Evolutionary conservation across 2,329 filamentous ascomycete species (phyloP).

Genomic region (Verticillium albo-atrum): DNA sequence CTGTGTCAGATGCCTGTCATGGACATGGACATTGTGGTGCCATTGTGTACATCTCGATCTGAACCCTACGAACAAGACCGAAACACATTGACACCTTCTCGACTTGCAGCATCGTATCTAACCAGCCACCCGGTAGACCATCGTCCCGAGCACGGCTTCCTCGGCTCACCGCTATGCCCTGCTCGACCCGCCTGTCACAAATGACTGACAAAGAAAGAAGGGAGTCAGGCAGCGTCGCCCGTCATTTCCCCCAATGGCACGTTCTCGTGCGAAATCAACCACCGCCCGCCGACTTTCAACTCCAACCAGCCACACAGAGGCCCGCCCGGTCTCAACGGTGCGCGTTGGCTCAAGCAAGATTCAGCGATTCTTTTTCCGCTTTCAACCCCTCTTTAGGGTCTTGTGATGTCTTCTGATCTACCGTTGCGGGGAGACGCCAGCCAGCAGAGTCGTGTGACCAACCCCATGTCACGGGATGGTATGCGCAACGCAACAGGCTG

Average conservation of each 20-base stretch:
- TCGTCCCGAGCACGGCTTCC: neutral
- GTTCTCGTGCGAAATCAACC: neutral
- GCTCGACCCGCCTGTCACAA: neutral
- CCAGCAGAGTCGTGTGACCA: constrained; percentile 1
- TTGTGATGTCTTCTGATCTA: neutral
- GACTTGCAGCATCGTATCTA: neutral
- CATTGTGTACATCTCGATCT: neutral
- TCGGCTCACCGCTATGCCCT: neutral
- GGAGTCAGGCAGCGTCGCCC: neutral
- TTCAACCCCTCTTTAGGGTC: neutral
- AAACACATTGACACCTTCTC: neutral
- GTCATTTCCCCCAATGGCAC: neutral
- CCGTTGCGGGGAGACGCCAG: constrained; percentile 1
- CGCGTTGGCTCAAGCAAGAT: neutral
- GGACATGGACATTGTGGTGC: neutral
- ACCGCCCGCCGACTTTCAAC: neutral
- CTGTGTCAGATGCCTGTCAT: neutral
- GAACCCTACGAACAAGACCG: neutral
- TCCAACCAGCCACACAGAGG: neutral
- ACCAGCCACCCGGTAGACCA: neutral
- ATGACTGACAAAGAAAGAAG: neutral
- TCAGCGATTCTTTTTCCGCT: neutral
- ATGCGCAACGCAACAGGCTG: neutral
- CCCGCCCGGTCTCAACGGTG: neutral
- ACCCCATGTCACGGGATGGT: neutral